These are phyloP conservation scores for Potentilla sterilis DNA, from an alignment of 306 rosid genomes.

Conservation along the genomic window DNA sequence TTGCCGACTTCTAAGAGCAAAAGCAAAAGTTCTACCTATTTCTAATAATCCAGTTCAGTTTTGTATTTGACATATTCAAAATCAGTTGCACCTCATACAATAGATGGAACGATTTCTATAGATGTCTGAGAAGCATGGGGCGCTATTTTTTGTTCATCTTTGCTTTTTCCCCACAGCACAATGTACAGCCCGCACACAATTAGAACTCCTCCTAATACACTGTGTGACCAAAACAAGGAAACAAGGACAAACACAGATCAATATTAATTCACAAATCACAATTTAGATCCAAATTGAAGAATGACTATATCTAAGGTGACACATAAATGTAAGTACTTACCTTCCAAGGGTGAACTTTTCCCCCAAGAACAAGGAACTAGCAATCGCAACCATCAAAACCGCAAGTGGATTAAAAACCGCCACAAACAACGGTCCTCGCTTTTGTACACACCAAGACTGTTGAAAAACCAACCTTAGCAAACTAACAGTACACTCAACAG, in stretches of 20 bases:
- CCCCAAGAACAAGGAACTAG: neutral
- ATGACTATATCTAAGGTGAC: too few species aligned
- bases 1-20: neutral
- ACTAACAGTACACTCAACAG: too few species aligned
- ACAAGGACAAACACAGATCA: neutral
- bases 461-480: too few species aligned
- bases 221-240: neutral
- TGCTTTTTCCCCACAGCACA: conserved; percentile 6
- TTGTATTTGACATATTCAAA: neutral
- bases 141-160: neutral
- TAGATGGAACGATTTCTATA: neutral
- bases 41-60: neutral
- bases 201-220: neutral
- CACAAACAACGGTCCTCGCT: neutral
- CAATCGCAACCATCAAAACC: neutral
- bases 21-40: neutral
- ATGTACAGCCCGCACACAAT: neutral
- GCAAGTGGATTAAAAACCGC: neutral
- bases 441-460: conserved; percentile 3
- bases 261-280: neutral
- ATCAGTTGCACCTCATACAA: neutral
- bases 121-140: neutral
- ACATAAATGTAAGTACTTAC: neutral
- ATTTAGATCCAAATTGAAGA: neutral
- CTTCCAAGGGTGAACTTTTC: neutral